Base-by-base conservation (phyloP, 805 yeast species). In the Komagataella mondaviorum region DNA sequence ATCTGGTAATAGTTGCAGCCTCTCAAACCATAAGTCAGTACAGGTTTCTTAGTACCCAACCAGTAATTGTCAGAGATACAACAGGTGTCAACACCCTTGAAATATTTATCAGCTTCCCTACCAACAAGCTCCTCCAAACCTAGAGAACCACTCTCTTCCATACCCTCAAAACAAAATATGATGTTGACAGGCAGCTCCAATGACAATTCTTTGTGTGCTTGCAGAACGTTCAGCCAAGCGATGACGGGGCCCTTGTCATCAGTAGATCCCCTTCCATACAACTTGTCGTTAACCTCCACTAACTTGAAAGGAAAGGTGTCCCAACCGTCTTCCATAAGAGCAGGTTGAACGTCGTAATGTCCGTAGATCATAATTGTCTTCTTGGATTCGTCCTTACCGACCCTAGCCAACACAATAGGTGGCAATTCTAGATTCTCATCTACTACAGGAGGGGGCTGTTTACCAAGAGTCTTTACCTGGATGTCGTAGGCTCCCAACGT, bases 341-440 rank as follows among this genome's bases (percentile, higher is more conserved):
- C 99, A 8, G 99, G 99, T 72, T 93, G 99, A 55, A 93, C 99
- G 62, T 93, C 99, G 69, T 91, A 91, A 67, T 93, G 99, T 49
- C 98, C 99, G 65, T 93, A 93, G 45, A 93, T 82, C 56, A 95
- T 76, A 47, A 93, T 85, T 30, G 89, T 93, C 70, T 88, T 90
- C 77, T 90, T 90, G 36, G 66, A 56, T 45, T 96, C 83, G 63
- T 89, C 95, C 23, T 65, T 63, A 52, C 99, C 99, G 59, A 77
- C 83, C 62, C 93, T 80, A 39, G 93, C 93, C 54, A 93, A 78
- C n/a, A 93, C 90, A 55, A 93, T 83, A 8, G 99, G 99, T 18
- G 99, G 99, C 56, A 93, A 78, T 59, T 80, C 78, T 54, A 91
- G 72, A 45, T 72, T 73, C 23, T 79, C 68, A 56, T 83, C 79